Conservation (phyloP, 768 basidiomycete genomes). For the Ramaria sp. region DNA sequence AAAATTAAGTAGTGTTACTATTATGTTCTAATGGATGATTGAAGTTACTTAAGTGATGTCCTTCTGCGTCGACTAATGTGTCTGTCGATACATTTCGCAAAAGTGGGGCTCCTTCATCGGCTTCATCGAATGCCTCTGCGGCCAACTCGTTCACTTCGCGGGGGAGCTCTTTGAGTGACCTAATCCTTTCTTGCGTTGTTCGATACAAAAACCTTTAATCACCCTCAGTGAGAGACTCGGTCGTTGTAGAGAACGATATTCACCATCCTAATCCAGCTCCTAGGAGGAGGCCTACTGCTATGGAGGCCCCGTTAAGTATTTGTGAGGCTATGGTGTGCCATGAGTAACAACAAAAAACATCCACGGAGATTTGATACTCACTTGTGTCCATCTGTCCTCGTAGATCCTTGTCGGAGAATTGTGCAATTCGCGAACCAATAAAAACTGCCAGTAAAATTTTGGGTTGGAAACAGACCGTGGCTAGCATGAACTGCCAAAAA, state of each 20-base stretch:
- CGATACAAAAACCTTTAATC: conserved; percentile 52
- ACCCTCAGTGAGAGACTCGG: conserved; percentile 12
- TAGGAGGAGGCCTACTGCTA: conserved; percentile 48
- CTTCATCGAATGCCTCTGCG: conserved; percentile 49
- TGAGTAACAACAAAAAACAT: background rate
- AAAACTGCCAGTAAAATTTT: conserved; percentile 66
- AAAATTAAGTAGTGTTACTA: background rate
- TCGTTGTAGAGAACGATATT: conserved; percentile 17
- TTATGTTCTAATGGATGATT: background rate
- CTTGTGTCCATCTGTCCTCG: conserved; percentile 68
- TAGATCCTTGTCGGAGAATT: conserved; percentile 65
- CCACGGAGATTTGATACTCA: conserved; percentile 25
- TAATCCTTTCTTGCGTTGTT: conserved; percentile 50
- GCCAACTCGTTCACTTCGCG: conserved; percentile 42
- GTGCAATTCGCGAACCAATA: conserved; percentile 66
- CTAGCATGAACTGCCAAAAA: conserved; percentile 64
- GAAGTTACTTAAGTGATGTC: background rate
- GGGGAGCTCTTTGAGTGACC: conserved; percentile 36
- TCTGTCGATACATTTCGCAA: conserved; percentile 22
- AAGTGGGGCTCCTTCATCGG: conserved; percentile 50
- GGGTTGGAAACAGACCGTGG: conserved; percentile 61
- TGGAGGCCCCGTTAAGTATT: conserved; percentile 48
- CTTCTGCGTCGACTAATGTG: conserved; percentile 25
- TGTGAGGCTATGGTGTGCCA: conserved; percentile 38
- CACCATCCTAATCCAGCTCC: conserved; percentile 59